Base-by-base conservation (phyloP, 2,329 filamentous ascomycete species). In the Paraphaeosphaeria sporulosa region DNA sequence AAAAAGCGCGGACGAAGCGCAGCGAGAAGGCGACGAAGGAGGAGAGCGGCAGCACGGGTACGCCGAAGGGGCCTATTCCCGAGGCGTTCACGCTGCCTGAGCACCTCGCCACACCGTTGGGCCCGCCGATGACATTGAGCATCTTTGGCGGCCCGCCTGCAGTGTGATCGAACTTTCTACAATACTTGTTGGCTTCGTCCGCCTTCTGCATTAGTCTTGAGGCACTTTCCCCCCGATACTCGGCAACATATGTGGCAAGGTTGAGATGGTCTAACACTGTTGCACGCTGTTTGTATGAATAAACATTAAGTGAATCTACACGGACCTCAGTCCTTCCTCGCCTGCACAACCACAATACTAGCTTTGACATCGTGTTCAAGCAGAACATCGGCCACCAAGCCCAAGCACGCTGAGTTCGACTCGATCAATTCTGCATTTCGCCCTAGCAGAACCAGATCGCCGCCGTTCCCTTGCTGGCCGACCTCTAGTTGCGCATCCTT, bases 381-480 rank as follows among this genome's bases (percentile, higher is more conserved):
- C 30, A 50, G 32, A 3, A 50, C 30, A 50, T 50, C 48, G 7
- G 48, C 48, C 30, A 36, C 48, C 32, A 50, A 36, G n/a, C 48
- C 48, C 9, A 50, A 27, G 27, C 48, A 50, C 5, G 48, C 23
- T 15, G 30, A 17, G 4, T 36, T 30, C 17, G 30, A 36, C 32
- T 50, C 30, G 17, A 50, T 27, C 12, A 50, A 9, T 10, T 50
- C 30, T 19, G 27, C 27, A 42, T 78, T 78, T 42, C 89, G 81
- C 0, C 90, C 90, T 12, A 92, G 79, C 1, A 94, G 82, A 17
- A 94, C 81, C 23, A 94, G 79, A 71, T 93, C 90, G 2, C 90
- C 90, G 0, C 88, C 87, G 66, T 91, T 92, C 69, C 82, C 84
- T 19, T 84, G 83, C 61, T 86, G 84, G 0, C 86, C 86, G 2